phyloP scores from a whole-genome alignment of 2,329 filamentous ascomycete genomes.

The Lasiodiplodia gonubiensis region DNA sequence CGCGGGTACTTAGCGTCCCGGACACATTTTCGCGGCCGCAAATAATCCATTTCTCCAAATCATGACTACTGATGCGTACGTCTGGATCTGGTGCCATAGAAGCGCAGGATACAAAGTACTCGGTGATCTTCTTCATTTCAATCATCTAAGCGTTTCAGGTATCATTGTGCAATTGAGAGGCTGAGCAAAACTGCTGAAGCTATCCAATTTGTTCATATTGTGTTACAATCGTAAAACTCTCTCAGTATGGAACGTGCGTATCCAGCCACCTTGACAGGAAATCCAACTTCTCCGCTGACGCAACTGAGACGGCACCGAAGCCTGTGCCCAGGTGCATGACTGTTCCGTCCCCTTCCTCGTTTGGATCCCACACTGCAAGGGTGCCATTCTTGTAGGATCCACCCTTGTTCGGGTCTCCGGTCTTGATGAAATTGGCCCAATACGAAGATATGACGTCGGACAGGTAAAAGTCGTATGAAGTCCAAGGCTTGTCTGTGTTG shows the following conservation, averaged over 20 bases:
- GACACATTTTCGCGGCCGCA: neutral
- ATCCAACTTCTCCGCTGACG: too few relatives aligned
- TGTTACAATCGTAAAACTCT: too few relatives aligned
- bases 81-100: neutral
- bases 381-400: conserved; percentile 1
- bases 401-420: conserved; percentile 33
- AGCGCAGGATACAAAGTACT: too few relatives aligned
- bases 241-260: conserved; percentile 3
- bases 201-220: too few relatives aligned
- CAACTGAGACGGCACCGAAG: too few relatives aligned
- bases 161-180: too few relatives aligned
- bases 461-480: conserved; percentile 41
- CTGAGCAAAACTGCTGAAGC: too few relatives aligned
- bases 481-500: conserved; percentile 36
- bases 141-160: too few relatives aligned
- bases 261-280: neutral
- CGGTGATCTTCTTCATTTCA: too few relatives aligned
- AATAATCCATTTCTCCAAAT: neutral
- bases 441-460: conserved; percentile 41
- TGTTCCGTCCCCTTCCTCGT: too few relatives aligned
- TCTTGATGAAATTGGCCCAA: conserved; percentile 46
- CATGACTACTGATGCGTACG: neutral
- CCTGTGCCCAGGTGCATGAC: too few relatives aligned
- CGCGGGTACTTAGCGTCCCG: too few relatives aligned
- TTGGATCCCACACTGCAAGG: neutral